Conservation (phyloP, 2,329 filamentous ascomycete genomes). For the Stachybotrys echinatus region DNA sequence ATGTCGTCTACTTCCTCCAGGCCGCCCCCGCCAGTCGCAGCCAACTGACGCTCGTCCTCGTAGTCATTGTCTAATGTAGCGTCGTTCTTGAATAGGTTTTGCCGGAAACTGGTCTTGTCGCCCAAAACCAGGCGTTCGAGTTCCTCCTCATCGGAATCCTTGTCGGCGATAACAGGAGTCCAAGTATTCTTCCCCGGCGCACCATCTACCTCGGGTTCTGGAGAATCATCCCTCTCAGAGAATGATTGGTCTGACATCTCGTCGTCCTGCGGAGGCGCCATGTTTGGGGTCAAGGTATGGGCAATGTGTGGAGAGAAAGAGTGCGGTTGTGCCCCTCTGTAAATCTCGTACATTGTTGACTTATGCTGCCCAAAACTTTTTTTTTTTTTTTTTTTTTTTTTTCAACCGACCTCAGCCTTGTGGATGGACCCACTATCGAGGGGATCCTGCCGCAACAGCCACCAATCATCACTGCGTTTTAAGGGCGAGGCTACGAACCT, state of each 20-base stretch:
- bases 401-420: not conserved
- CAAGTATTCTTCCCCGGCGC: slow-evolving; percentile 20
- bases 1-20: slow-evolving; percentile 66
- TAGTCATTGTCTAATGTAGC: slow-evolving; percentile 27
- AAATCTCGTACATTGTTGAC: too few relatives aligned
- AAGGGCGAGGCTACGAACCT: not conserved
- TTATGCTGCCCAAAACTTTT: not conserved
- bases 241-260: slow-evolving; percentile 18
- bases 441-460: not conserved
- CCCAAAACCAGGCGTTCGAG: slow-evolving; percentile 87
- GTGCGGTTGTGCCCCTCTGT: not conserved
- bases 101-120: slow-evolving; percentile 74
- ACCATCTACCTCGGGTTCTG: slow-evolving; percentile 22
- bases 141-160: slow-evolving; percentile 79
- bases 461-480: not conserved
- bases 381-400: too few relatives aligned
- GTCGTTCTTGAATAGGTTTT: slow-evolving; percentile 60
- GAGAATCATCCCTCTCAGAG: slow-evolving; percentile 21
- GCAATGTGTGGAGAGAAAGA: not conserved
- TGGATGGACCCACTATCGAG: not conserved
- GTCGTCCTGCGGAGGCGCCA: slow-evolving; percentile 25
- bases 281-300: slow-evolving; percentile 12
- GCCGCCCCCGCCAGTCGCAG: slow-evolving; percentile 41
- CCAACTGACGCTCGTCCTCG: slow-evolving; percentile 23
- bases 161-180: slow-evolving; percentile 42